Evolutionary conservation across 2,329 filamentous ascomycete genomes (phyloP).

Genomic region (Xylariaceae sp.): DNA sequence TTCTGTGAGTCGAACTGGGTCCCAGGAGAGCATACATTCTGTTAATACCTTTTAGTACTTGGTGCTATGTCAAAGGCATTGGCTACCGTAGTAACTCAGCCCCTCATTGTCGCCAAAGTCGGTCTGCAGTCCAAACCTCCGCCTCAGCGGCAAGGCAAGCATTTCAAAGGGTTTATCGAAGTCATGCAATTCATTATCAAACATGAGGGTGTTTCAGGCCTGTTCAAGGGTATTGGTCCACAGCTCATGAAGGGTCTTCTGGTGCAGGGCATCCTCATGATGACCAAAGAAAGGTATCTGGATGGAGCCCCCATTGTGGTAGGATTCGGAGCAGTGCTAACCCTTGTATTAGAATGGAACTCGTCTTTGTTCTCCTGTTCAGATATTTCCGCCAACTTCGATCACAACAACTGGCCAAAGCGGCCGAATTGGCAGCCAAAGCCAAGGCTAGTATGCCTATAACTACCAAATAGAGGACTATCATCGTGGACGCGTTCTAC

Average conservation of each 20-base stretch:
- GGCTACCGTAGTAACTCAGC: slow-evolving; percentile 89
- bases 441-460: slow-evolving; percentile 43
- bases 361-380: slow-evolving; percentile 82
- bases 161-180: slow-evolving; percentile 89
- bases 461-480: slow-evolving; percentile 38
- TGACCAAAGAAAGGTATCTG: slow-evolving; percentile 89
- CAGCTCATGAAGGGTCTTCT: slow-evolving; percentile 90
- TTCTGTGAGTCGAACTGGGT: slow-evolving; percentile 65
- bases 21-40: slow-evolving; percentile 6
- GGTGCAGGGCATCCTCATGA: slow-evolving; percentile 96
- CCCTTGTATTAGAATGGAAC: slow-evolving; percentile 64
- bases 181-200: slow-evolving; percentile 93
- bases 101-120: slow-evolving; percentile 96
- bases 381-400: slow-evolving; percentile 73
- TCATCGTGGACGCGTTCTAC: no score
- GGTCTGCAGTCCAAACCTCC: slow-evolving; percentile 92
- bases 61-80: slow-evolving; percentile 90
- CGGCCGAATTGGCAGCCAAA: slow-evolving; percentile 62
- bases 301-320: no score
- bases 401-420: slow-evolving; percentile 66
- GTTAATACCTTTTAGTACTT: slow-evolving; percentile 57
- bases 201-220: slow-evolving; percentile 75
- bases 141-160: slow-evolving; percentile 77
- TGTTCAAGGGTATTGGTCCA: slow-evolving; percentile 96
- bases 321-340: slow-evolving; percentile 10